Percentiles rank a stretch among this genome's conserved stretches.
phyloP scores from a whole-genome alignment of 257 asterid genomes.

The Lycium barbarum region DNA sequence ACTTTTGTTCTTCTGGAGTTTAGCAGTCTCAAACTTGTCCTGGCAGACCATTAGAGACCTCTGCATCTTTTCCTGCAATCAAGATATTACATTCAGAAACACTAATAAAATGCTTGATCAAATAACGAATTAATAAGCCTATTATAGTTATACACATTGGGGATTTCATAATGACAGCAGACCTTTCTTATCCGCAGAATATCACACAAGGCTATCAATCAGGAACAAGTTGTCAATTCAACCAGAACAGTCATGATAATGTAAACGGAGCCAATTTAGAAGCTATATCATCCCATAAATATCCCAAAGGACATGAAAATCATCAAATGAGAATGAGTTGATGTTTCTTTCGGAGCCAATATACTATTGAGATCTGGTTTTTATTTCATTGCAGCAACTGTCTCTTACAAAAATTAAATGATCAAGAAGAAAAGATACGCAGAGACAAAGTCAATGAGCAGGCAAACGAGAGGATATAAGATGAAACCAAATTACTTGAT shows the following conservation, averaged over 20 bases:
- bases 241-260: slow-evolving; percentile 20
- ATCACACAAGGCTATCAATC: neutral
- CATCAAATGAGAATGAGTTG: slow-evolving; percentile 5
- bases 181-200: neutral
- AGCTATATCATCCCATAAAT: neutral
- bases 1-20: slow-evolving; percentile 54
- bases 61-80: slow-evolving; percentile 67
- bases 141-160: neutral
- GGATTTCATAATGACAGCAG: neutral
- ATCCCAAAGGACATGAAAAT: neutral
- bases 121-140: neutral
- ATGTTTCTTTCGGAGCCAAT: neutral
- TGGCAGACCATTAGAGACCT: slow-evolving; percentile 85
- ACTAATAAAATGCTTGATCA: neutral
- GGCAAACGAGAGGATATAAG: neutral
- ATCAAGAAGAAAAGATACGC: neutral
- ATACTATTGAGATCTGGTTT: neutral
- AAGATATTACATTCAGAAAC: neutral
- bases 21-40: slow-evolving; percentile 79
- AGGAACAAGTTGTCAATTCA: neutral
- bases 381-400: neutral
- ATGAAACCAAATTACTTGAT: neutral
- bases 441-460: neutral
- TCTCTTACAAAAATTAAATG: neutral
- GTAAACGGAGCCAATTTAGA: neutral